These are phyloP conservation scores for Kokia cookei DNA, from an alignment of 441 rosid species.

Conservation along the genomic window DNA sequence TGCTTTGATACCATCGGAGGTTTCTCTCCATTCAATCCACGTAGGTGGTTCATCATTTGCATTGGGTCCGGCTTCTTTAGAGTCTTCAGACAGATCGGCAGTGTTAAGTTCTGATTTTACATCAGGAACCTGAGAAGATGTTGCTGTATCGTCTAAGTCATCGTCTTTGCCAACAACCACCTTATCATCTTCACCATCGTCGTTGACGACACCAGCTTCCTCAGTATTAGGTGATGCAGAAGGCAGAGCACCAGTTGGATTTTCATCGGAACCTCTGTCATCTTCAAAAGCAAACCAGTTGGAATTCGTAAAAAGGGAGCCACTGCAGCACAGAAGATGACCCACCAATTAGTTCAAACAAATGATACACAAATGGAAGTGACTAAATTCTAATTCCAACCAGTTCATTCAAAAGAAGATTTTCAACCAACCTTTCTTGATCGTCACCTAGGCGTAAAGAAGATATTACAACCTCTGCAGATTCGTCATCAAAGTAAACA, in stretches of 20 bases:
- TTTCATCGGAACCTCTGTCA: conserved; percentile 51
- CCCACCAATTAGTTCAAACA: not conserved
- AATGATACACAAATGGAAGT: not conserved
- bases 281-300: conserved; percentile 94
- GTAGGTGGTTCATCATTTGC: conserved; percentile 48
- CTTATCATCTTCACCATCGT: conserved; percentile 34
- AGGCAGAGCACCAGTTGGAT: conserved; percentile 42
- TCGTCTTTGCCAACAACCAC: not conserved
- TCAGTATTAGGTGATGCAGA: conserved; percentile 66
- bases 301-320: conserved; percentile 81
- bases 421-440: conserved; percentile 60
- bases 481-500: conserved; percentile 97
- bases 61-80: conserved; percentile 31
- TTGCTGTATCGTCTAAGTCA: conserved; percentile 43
- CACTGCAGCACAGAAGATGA: conserved; percentile 34
- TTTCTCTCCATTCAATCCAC: conserved; percentile 94
- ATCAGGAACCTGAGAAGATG: conserved; percentile 38
- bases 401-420: not conserved
- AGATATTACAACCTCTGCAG: conserved; percentile 97
- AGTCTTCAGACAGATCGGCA: conserved; percentile 23
- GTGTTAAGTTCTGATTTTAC: conserved; percentile 32
- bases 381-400: not conserved
- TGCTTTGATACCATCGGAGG: conserved; percentile 42
- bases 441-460: conserved; percentile 91
- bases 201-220: conserved; percentile 24